Conservation (phyloP, 2,329 filamentous ascomycete genomes). For the Madurella fahalii region DNA sequence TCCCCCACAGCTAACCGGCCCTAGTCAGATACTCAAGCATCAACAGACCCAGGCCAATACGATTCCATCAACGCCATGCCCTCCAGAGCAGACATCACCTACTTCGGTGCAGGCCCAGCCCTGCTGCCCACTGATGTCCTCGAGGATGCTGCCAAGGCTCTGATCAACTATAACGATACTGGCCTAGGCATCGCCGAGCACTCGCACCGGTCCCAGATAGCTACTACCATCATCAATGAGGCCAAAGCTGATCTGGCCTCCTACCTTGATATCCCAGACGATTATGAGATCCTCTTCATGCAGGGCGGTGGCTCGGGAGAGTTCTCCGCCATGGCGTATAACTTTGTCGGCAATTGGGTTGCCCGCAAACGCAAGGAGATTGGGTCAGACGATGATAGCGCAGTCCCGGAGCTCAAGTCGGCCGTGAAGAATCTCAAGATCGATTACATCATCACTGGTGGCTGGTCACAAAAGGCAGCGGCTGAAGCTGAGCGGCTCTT, state of each 20-base stretch:
- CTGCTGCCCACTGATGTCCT: slow-evolving; percentile 77
- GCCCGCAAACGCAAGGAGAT: slow-evolving; percentile 52
- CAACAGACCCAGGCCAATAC: too few relatives aligned
- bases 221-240: slow-evolving; percentile 72
- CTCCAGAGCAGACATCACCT: slow-evolving; percentile 68
- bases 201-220: slow-evolving; percentile 78
- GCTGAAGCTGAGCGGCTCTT: slow-evolving; percentile 71
- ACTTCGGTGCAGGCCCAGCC: slow-evolving; percentile 92
- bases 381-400: too few relatives aligned
- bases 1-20: too few relatives aligned
- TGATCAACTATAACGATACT: slow-evolving; percentile 76
- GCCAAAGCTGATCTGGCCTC: slow-evolving; percentile 69
- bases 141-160: slow-evolving; percentile 68
- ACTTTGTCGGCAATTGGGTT: slow-evolving; percentile 80
- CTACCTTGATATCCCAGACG: slow-evolving; percentile 76
- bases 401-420: too few relatives aligned
- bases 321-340: slow-evolving; percentile 80
- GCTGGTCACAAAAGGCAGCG: slow-evolving; percentile 89
- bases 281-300: slow-evolving; percentile 87
- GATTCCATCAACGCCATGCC: slow-evolving; percentile 50
- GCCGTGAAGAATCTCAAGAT: slow-evolving; percentile 57
- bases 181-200: slow-evolving; percentile 87
- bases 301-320: slow-evolving; percentile 81
- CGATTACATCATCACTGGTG: slow-evolving; percentile 87
- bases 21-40: too few relatives aligned